Evolutionary conservation across 768 basidiomycete genomes (phyloP), one percentile per base, ranked within the genome.

Genomic region (Termitomyces sp.): DNA sequence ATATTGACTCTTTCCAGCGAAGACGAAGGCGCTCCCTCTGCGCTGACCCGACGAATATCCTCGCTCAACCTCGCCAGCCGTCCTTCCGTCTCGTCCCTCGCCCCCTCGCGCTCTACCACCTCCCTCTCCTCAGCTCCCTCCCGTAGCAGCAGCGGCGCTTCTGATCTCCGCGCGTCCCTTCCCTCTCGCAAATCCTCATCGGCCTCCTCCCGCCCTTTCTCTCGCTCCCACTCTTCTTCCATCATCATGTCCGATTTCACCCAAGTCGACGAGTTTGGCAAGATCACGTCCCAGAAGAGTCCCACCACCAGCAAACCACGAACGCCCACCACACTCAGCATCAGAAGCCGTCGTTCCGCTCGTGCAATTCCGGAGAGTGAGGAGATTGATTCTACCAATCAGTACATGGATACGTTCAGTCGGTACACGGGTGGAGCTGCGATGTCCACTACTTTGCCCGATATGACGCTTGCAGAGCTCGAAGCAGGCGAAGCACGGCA

Each of bases 1-100:
- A 34, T 43, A 35, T 46, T 39, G 16, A 58, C 53, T 25, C 11
- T 2, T 19, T 6, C 10, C 50, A 86, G 85, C 54, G 86, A 88
- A 72, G 86, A 88, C 67, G 86, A 88, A 73, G 83, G 86, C 56
- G 85, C 86, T 0, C 86, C 86, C 5, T 86, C 84, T 0, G 76
- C 82, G 1, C 76, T 88, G 12, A 88, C 86, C 0, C 75, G 79
- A 10, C 82, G 85, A 8, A 69, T 88, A 5, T 87, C 85, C 5
- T 69, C 76, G 0, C 77, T 87, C 51, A 79, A 80, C 61, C 71
- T 86, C 17, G 71, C 76, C 0, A 71, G 74, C 5, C 75, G 73
- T 6, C 68, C 76, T 14, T 85, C 80, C 0, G 69, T 72, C 1
- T 72, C 77, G 5, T 81, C 79, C 9, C 63, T 80, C 37, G 67